Base-by-base conservation (phyloP, 257 asterid species). In the Primulina eburnea region DNA sequence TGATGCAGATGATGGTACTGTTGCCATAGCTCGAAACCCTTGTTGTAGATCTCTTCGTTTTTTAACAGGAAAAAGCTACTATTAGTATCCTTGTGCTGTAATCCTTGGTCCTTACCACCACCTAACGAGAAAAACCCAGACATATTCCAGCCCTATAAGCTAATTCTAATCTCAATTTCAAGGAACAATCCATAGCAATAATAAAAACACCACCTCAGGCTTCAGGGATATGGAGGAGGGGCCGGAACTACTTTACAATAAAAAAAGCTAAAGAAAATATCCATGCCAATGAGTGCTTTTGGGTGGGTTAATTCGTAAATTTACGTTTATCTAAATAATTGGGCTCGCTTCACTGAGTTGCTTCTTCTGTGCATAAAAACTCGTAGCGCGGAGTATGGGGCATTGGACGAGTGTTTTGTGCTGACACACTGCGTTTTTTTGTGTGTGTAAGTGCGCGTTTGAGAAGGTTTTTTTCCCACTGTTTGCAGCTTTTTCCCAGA, bases 1-100 rank as follows among this genome's bases (percentile, higher is more conserved):
- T 86, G 94, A 12, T 84, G 88, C 61, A 80, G 28, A 43, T 84
- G 91, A 60, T 88, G 82, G 68, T 81, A 76, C 35, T 84, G 92
- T 60, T 85, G 91, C 90, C 99, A 93, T 89, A 85, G 77, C 73
- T 91, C 90, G 14, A 88, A 94, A 80, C 97, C 93, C 92, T 87
- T 86, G 89, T 65, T 77, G 70, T 84, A 84, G 89, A 85, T 86
- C 94, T 86, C 97, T 35, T 86, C 87, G 84, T 84, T 84, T 67
- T 83, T 81, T 80, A 82, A 86, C 64, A 87, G 66, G 50, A 81
- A 85, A 37, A 78, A 74, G 73, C 77, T 87, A 43, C 1, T 12
- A 2, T 72, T 78, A 8, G 64, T 34, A 16, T 66, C 65, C 62
- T 60, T 64, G 2, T 73, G 72, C 32, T 75, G 70, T 57, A 75